A percentile compares a stretch with the other conserved stretches of the same genome.
phyloP scores from a whole-genome alignment of 176 grass and related monocot genomes.

The Pontederia crassipes region DNA sequence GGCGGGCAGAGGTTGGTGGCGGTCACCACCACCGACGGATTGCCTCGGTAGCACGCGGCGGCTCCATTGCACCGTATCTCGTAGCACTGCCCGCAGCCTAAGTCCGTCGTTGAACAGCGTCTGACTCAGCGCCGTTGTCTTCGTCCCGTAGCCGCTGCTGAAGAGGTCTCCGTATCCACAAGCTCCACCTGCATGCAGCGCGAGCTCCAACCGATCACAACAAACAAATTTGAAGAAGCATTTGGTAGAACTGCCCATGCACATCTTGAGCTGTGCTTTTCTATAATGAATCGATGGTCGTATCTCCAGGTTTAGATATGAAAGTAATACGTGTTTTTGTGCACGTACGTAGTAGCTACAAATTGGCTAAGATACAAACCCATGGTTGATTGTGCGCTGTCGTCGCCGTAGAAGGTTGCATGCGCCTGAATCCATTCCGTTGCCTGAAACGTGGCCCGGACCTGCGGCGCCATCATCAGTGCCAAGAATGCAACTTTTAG shows the following conservation, averaged over 20 bases:
- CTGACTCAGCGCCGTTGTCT: conserved; percentile 8
- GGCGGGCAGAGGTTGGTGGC: conserved; percentile 14
- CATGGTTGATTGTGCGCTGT: not conserved
- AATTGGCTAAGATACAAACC: not conserved
- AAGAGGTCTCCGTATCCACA: conserved; percentile 1
- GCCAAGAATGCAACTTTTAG: not conserved
- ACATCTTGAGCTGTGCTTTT: not conserved
- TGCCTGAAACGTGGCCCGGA: not conserved
- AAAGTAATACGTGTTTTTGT: too few relatives aligned
- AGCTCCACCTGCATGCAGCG: not conserved
- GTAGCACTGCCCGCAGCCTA: conserved; percentile 12
- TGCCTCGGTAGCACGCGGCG: not conserved
- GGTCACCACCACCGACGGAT: not conserved
- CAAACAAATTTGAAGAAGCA: not conserved
- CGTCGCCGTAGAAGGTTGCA: conserved; percentile 8
- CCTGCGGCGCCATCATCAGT: not conserved
- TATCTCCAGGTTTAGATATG: too few relatives aligned
- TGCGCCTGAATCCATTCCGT: not conserved
- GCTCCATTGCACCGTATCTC: not conserved
- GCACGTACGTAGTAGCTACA: too few relatives aligned
- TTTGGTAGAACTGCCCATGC: not conserved
- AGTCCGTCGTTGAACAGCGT: conserved; percentile 5
- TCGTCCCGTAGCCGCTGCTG: conserved; percentile 1
- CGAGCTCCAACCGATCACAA: not conserved
- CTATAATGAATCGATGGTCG: too few relatives aligned